phyloP scores from a whole-genome alignment of 2,329 filamentous ascomycete species.

The Sporothrix brasiliensis region DNA sequence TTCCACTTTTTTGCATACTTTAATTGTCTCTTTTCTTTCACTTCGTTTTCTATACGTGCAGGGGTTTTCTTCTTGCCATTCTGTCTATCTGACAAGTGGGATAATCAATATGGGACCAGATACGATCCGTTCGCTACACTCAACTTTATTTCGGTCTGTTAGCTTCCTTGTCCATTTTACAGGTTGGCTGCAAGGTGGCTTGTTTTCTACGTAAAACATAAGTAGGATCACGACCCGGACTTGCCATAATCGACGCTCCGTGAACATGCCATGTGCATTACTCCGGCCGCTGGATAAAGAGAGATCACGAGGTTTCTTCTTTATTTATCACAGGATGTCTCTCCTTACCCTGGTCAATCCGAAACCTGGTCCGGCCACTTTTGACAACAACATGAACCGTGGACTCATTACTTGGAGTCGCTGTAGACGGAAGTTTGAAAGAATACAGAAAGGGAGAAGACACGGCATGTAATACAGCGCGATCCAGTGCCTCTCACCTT shows the following conservation, averaged over 20 bases:
- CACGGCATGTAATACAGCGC: not conserved
- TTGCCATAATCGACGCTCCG: not conserved
- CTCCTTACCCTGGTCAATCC: conserved; percentile 17
- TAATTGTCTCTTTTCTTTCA: not conserved
- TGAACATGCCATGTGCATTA: not conserved
- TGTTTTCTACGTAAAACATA: not conserved
- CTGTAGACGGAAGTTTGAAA: not conserved
- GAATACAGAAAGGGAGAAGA: not conserved
- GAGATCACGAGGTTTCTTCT: conserved; percentile 13
- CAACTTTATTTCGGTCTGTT: not conserved
- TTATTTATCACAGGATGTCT: not conserved
- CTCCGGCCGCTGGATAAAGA: conserved; percentile 6
- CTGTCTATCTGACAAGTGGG: not conserved
- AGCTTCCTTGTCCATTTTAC: not conserved
- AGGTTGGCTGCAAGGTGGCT: not conserved
- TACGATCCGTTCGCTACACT: not conserved
- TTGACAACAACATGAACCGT: not conserved
- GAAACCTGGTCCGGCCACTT: conserved; percentile 19
- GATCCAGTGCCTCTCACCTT: not conserved
- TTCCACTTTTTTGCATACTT: not conserved
- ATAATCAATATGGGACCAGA: not conserved
- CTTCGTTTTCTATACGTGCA: not conserved
- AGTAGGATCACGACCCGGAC: not conserved
- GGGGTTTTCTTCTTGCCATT: not conserved
- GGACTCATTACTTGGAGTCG: conserved; percentile 8